These are phyloP conservation scores for Atkinsonella texensis DNA, from an alignment of 2,329 filamentous ascomycete species.

Conservation along the genomic window DNA sequence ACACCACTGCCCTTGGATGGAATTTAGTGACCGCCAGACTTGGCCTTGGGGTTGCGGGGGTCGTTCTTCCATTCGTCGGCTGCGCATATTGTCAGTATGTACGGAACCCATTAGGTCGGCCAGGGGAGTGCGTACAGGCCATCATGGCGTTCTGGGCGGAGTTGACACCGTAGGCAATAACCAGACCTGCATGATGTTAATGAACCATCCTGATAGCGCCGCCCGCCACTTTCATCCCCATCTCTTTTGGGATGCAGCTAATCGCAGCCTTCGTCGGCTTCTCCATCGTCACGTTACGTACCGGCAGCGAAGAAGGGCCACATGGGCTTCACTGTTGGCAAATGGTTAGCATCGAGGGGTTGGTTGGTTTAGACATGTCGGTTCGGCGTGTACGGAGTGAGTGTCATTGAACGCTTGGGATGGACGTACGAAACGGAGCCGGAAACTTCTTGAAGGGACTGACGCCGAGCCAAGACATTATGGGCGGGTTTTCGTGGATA, in stretches of 20 bases:
- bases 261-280: not conserved
- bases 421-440: slow-evolving; percentile 61
- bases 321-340: slow-evolving; percentile 66
- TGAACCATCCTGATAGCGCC: not conserved
- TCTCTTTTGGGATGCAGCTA: too few species aligned
- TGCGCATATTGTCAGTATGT: slow-evolving; percentile 28
- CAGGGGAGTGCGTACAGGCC: slow-evolving; percentile 46
- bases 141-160: slow-evolving; percentile 65
- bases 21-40: slow-evolving; percentile 33
- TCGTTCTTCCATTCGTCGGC: slow-evolving; percentile 96
- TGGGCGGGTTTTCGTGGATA: slow-evolving; percentile 31
- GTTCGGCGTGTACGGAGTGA: slow-evolving; percentile 9
- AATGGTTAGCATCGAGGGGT: slow-evolving; percentile 10
- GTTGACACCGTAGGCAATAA: slow-evolving; percentile 90
- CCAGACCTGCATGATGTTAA: slow-evolving; percentile 44
- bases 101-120: not conserved
- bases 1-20: slow-evolving; percentile 9
- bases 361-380: slow-evolving; percentile 7
- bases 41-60: slow-evolving; percentile 66
- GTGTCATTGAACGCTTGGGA: slow-evolving; percentile 13
- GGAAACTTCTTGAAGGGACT: slow-evolving; percentile 66
- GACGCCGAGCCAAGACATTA: slow-evolving; percentile 63
- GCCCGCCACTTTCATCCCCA: not conserved
- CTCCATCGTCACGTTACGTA: slow-evolving; percentile 39
- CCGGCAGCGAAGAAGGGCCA: slow-evolving; percentile 89